Evolutionary conservation across 495 filamentous ascomycete species (phyloP).

Genomic region (Penicillium canariense): DNA sequence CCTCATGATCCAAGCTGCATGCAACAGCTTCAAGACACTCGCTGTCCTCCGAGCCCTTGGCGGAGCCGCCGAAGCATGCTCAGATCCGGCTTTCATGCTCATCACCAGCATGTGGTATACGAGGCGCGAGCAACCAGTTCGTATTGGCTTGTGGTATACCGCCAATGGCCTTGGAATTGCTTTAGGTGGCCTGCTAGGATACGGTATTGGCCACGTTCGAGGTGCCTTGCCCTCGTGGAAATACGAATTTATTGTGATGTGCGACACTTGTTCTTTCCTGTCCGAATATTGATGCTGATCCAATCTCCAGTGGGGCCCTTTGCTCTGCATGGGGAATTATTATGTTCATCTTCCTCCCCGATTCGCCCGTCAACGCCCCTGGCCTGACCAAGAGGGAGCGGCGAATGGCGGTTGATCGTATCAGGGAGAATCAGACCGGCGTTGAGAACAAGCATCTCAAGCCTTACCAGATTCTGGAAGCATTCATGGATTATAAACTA

Average conservation of each 20-base stretch:
- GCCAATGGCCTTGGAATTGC: conserved; percentile 59
- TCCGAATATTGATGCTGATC: conserved; percentile 7
- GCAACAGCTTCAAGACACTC: conserved; percentile 52
- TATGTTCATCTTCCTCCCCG: conserved; percentile 58
- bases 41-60: conserved; percentile 49
- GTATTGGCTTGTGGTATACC: conserved; percentile 60
- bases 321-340: conserved; percentile 57
- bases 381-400: conserved; percentile 57
- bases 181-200: conserved; percentile 56
- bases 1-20: conserved; percentile 55
- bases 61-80: conserved; percentile 57
- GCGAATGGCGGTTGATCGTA: conserved; percentile 55
- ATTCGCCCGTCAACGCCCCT: conserved; percentile 60
- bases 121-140: conserved; percentile 55
- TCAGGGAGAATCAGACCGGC: conserved; percentile 61
- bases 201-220: conserved; percentile 55
- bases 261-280: not conserved
- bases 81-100: conserved; percentile 38
- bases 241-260: conserved; percentile 55
- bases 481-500: conserved; percentile 58
- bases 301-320: conserved; percentile 45
- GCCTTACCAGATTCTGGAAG: conserved; percentile 55
- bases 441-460: conserved; percentile 66
- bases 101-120: conserved; percentile 53
- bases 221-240: conserved; percentile 56